These are phyloP conservation scores for Adenanthera pavonina DNA, from an alignment of 306 rosid species.

Conservation along the genomic window DNA sequence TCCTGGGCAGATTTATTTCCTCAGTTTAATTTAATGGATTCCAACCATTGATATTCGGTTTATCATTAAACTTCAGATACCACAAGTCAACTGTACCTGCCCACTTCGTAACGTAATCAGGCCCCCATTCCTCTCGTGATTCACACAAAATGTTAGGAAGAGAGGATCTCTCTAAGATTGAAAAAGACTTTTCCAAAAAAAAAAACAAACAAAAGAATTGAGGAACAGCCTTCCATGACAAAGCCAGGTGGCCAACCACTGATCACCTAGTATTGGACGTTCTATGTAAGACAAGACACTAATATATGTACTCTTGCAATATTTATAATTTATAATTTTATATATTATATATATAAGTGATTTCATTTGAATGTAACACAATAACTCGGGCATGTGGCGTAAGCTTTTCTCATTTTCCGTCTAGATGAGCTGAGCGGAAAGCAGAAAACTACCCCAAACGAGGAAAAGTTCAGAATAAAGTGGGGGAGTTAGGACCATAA, in stretches of 20 bases:
- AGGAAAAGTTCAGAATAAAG: conserved; percentile 3
- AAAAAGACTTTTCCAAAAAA: not conserved
- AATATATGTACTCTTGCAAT: not conserved
- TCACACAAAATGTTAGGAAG: conserved; percentile 1
- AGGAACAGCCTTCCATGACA: not conserved
- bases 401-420: not conserved
- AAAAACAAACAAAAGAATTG: not conserved
- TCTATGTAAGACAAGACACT: not conserved
- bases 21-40: not conserved
- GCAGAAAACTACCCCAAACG: not conserved
- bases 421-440: not conserved
- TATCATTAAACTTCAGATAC: not conserved
- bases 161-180: not conserved
- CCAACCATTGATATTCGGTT: not conserved
- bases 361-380: not conserved
- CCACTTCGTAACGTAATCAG: not conserved
- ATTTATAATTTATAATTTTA: not conserved
- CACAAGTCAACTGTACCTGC: not conserved
- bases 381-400: not conserved
- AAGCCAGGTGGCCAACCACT: conserved; percentile 4
- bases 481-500: conserved; percentile 7
- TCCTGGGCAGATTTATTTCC: not conserved
- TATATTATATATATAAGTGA: not conserved
- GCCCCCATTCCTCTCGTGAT: conserved; percentile 13
- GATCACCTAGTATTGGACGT: not conserved